phyloP scores from a whole-genome alignment of 306 rosid species.

The Glycine tomentella region DNA sequence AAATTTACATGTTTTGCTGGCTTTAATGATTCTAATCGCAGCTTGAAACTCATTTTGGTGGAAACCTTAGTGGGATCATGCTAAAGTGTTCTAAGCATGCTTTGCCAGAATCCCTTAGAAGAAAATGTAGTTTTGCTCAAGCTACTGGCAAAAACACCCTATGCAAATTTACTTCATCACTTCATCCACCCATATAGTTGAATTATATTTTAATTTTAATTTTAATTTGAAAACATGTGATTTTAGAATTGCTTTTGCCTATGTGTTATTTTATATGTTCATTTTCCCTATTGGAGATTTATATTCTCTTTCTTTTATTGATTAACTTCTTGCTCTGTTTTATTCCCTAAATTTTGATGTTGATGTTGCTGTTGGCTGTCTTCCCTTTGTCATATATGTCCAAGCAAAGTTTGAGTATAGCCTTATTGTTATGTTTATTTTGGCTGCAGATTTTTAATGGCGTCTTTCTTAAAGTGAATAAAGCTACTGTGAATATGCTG shows the following conservation, averaged over 20 bases:
- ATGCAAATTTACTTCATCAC: neutral
- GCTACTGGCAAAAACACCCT: neutral
- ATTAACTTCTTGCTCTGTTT: neutral
- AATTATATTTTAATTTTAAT: neutral
- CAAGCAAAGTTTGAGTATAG: neutral
- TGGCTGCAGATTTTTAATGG: constrained; percentile 70
- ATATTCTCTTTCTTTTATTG: neutral
- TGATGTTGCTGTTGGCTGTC: neutral
- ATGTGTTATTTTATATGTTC: neutral
- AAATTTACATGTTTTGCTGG: neutral
- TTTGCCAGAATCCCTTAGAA: too few relatives aligned
- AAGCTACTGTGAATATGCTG: constrained; percentile 79
- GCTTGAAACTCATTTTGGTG: neutral
- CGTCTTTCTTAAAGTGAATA: constrained; percentile 81
- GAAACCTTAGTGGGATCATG: too few relatives aligned
- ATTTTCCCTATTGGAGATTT: neutral
- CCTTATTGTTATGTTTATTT: neutral
- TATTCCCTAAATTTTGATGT: neutral
- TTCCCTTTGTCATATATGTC: neutral
- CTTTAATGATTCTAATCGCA: neutral
- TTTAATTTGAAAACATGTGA: neutral
- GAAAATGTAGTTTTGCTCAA: neutral
- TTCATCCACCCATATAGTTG: neutral
- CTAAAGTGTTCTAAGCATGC: neutral
- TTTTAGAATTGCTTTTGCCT: neutral